Evolutionary conservation across 2,329 filamentous ascomycete genomes (phyloP).

Genomic region (Chaetomium olivaceum): DNA sequence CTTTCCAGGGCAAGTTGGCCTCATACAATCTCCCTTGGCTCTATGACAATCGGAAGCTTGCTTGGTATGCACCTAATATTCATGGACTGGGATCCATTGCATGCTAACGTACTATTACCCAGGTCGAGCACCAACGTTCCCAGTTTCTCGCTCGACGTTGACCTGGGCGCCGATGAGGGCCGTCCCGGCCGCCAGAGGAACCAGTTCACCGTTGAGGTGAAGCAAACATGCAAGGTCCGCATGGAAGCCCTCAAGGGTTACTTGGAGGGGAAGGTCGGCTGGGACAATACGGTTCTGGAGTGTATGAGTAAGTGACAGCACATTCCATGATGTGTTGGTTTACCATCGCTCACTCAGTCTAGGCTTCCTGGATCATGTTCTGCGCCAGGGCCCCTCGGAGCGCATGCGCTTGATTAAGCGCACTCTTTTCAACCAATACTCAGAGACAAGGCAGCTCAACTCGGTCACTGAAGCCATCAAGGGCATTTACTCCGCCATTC

Average conservation of each 20-base stretch:
- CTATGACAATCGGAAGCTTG: slow-evolving; percentile 80
- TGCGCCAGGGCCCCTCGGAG: slow-evolving; percentile 75
- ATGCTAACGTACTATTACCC: neutral
- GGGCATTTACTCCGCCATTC: slow-evolving; percentile 83
- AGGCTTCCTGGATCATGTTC: slow-evolving; percentile 84
- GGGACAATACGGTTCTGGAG: slow-evolving; percentile 70
- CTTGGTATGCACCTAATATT: slow-evolving; percentile 57
- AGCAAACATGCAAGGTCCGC: slow-evolving; percentile 66
- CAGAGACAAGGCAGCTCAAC: slow-evolving; percentile 56
- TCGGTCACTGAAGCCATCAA: slow-evolving; percentile 70
- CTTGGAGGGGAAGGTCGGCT: slow-evolving; percentile 58
- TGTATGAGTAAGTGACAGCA: slow-evolving; percentile 62
- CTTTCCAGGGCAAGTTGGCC: slow-evolving; percentile 57
- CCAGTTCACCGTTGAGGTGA: slow-evolving; percentile 62
- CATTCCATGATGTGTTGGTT: neutral
- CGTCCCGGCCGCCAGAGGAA: slow-evolving; percentile 43
- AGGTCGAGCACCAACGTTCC: slow-evolving; percentile 45
- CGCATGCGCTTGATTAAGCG: slow-evolving; percentile 72
- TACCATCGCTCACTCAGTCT: slow-evolving; percentile 5
- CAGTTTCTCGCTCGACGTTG: slow-evolving; percentile 58
- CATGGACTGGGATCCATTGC: neutral
- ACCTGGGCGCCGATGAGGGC: slow-evolving; percentile 68
- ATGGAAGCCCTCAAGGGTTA: slow-evolving; percentile 68
- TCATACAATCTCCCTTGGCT: slow-evolving; percentile 59
- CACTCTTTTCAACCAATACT: slow-evolving; percentile 70